Percentiles rank a stretch among this genome's conserved stretches.
Conservation (phyloP, 2,329 filamentous ascomycete genomes). For the Penicillium sp. region DNA sequence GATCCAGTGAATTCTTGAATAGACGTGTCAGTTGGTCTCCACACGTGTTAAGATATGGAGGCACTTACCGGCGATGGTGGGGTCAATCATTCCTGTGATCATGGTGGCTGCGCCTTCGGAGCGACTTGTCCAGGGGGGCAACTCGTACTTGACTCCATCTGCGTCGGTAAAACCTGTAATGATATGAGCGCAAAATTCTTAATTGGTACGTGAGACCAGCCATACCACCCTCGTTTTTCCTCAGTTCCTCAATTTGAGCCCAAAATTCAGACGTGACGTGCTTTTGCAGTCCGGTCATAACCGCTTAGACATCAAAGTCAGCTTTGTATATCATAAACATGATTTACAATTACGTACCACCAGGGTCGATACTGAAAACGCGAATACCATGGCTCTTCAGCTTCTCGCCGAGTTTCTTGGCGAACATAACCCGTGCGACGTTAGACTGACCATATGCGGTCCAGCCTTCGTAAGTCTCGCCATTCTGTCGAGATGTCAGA, state of each 20-base stretch:
- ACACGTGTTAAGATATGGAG: too few species aligned
- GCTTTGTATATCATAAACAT: not conserved
- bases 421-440: slow-evolving; percentile 52
- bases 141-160: slow-evolving; percentile 15
- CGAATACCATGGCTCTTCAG: slow-evolving; percentile 33
- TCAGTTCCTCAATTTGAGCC: slow-evolving; percentile 7
- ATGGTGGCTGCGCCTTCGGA: slow-evolving; percentile 24
- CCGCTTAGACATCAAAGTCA: slow-evolving; percentile 5
- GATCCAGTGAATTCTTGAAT: slow-evolving; percentile 2
- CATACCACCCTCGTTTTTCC: not conserved
- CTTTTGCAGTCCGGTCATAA: slow-evolving; percentile 11
- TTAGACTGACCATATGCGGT: slow-evolving; percentile 53
- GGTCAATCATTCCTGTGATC: slow-evolving; percentile 25
- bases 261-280: slow-evolving; percentile 8
- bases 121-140: slow-evolving; percentile 16
- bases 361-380: slow-evolving; percentile 46
- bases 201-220: not conserved
- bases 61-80: slow-evolving; percentile 19
- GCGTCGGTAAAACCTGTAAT: slow-evolving; percentile 8
- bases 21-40: not conserved
- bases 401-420: slow-evolving; percentile 39
- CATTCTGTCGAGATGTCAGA: slow-evolving; percentile 18
- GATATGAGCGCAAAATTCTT: not conserved
- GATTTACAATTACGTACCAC: slow-evolving; percentile 17
- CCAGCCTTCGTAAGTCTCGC: slow-evolving; percentile 43